Conservation (phyloP, 306 rosid species). For the Ormosia semicastrata region DNA sequence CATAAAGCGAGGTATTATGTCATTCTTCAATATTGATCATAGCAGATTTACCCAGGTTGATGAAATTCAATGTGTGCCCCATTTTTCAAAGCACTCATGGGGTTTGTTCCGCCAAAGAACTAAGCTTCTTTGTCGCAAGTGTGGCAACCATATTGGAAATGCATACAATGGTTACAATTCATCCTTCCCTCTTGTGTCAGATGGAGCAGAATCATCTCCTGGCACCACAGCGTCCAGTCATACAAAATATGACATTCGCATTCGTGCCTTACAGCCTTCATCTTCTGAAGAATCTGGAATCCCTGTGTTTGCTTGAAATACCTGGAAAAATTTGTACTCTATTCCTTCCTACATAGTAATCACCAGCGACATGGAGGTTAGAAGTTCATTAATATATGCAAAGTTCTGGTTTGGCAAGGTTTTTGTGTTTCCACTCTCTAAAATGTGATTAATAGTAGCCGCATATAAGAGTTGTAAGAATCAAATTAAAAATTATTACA, state of each 20-base stretch:
- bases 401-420: constrained; percentile 24
- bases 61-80: constrained; percentile 73
- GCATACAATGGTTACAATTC: constrained; percentile 52
- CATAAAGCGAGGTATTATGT: constrained; percentile 81
- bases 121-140: constrained; percentile 91
- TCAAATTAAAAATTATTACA: not conserved
- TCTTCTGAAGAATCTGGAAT: constrained; percentile 63
- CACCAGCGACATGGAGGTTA: not conserved
- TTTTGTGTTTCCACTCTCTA: not conserved
- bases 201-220: constrained; percentile 51
- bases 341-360: constrained; percentile 15
- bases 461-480: constrained; percentile 20
- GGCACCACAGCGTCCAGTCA: constrained; percentile 32
- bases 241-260: constrained; percentile 70
- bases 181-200: constrained; percentile 42
- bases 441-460: constrained; percentile 28
- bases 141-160: constrained; percentile 75
- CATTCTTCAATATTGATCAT: constrained; percentile 72
- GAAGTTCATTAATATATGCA: constrained; percentile 11
- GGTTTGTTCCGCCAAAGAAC: constrained; percentile 81
- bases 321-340: constrained; percentile 18
- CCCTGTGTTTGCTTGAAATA: constrained; percentile 33
- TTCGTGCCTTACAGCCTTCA: constrained; percentile 79
- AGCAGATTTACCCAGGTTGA: constrained; percentile 91
- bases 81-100: constrained; percentile 73